Evolutionary conservation across 164 flowering plant genomes (phyloP).

Genomic region (Protea cynaroides): DNA sequence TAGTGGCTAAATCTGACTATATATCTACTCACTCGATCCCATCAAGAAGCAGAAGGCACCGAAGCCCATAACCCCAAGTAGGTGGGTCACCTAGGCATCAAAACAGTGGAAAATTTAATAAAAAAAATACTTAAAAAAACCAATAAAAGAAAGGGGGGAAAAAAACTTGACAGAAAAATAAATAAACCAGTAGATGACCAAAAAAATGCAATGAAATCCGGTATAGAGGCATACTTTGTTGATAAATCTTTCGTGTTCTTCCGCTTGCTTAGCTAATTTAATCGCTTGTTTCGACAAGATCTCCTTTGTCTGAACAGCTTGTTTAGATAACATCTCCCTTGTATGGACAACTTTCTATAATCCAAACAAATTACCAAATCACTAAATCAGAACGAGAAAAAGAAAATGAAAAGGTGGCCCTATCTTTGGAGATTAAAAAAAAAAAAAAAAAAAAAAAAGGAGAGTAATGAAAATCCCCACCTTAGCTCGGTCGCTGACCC

Average conservation of each 20-base stretch:
- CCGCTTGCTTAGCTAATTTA: constrained; percentile 88
- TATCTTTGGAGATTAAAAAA: background rate
- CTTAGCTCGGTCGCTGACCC: constrained; percentile 58
- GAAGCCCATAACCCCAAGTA: constrained; percentile 82
- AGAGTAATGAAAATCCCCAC: constrained; percentile 19
- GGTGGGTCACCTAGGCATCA: constrained; percentile 71
- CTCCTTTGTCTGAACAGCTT: constrained; percentile 68
- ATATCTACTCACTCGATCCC: constrained; percentile 73
- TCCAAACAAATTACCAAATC: constrained; percentile 18
- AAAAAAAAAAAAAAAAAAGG: background rate
- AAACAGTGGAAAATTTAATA: background rate
- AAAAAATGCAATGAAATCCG: background rate
- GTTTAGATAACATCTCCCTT: constrained; percentile 66
- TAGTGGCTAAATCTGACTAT: background rate
- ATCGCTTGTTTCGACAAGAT: constrained; percentile 84
- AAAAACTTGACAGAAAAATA: background rate
- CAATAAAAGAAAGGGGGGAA: background rate
- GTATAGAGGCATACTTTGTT: constrained; percentile 46
- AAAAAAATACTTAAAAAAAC: background rate
- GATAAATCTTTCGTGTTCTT: constrained; percentile 86
- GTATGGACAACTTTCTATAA: constrained; percentile 76
- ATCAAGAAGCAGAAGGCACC: constrained; percentile 87
- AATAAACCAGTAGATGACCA: background rate
- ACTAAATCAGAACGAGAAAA: background rate
- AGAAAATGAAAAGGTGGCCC: background rate